Conservation (phyloP, 768 basidiomycete species). For the Russula griseocarnosa region DNA sequence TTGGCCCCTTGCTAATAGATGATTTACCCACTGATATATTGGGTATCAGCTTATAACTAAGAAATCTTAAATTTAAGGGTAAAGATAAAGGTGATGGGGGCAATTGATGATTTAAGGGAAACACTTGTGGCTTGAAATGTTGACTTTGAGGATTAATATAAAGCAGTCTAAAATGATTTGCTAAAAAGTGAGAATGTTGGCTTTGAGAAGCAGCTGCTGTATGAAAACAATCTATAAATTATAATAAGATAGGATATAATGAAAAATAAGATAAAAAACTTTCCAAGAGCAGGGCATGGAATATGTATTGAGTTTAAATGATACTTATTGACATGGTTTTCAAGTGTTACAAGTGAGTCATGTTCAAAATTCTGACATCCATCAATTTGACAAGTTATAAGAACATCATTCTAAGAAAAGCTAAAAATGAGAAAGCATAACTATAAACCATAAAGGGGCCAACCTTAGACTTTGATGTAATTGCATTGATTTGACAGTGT, state of each 20-base stretch:
- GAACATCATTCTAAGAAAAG: not conserved
- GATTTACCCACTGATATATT: not conserved
- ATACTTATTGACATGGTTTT: not conserved
- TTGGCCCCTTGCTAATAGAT: not conserved
- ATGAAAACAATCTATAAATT: slow-evolving; percentile 1
- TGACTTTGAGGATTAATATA: not conserved
- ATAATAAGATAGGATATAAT: not conserved
- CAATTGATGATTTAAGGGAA: not conserved
- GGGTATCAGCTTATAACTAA: not conserved
- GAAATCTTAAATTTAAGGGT: not conserved
- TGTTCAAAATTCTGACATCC: not conserved
- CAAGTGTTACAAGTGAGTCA: slow-evolving; percentile 4
- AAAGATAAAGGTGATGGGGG: not conserved
- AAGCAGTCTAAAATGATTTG: not conserved
- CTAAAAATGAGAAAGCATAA: not conserved
- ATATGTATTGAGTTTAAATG: not conserved
- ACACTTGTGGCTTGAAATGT: slow-evolving; percentile 2
- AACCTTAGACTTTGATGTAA: not conserved
- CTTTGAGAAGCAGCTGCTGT: not conserved
- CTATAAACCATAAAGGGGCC: not conserved
- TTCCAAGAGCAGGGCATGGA: slow-evolving; percentile 15
- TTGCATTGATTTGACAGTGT: not conserved
- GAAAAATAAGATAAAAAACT: not conserved
- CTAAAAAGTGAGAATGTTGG: slow-evolving; percentile 1
- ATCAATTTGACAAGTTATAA: slow-evolving; percentile 7